Percentiles rank a stretch among this genome's conserved stretches.
Evolutionary conservation across 192 early-diverging fungal species (phyloP).

Genomic region (Gamsiella multidivaricata): DNA sequence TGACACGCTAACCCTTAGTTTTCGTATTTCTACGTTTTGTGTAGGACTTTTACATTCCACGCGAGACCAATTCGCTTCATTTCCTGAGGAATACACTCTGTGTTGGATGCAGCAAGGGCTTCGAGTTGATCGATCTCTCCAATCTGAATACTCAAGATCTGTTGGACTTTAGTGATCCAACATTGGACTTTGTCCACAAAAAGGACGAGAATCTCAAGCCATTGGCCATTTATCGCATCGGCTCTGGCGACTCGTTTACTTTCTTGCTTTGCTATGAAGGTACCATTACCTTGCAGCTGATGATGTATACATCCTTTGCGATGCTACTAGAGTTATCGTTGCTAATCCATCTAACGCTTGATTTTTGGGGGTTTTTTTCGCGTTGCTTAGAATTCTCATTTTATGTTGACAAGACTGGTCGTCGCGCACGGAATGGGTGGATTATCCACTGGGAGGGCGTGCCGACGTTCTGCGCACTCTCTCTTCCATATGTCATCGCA

Average conservation of each 20-base stretch:
- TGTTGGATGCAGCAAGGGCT: slow-evolving; percentile 91
- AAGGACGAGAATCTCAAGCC: slow-evolving; percentile 79
- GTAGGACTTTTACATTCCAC: slow-evolving; percentile 93
- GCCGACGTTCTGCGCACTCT: slow-evolving; percentile 85
- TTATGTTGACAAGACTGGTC: slow-evolving; percentile 90
- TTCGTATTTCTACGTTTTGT: background rate
- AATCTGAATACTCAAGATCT: slow-evolving; percentile 88
- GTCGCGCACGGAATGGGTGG: slow-evolving; percentile 77
- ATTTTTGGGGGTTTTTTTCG: background rate
- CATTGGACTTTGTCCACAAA: slow-evolving; percentile 82
- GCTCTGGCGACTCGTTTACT: slow-evolving; percentile 65
- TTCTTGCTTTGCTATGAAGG: slow-evolving; percentile 94
- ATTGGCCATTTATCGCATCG: slow-evolving; percentile 84
- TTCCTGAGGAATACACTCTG: slow-evolving; percentile 87
- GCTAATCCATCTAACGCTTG: too few relatives aligned
- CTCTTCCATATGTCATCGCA: slow-evolving; percentile 88
- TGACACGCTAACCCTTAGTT: too few relatives aligned
- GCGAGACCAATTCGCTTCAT: slow-evolving; percentile 88
- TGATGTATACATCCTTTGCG: background rate
- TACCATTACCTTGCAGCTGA: slow-evolving; percentile 43
- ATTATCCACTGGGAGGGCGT: slow-evolving; percentile 89
- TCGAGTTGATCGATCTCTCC: slow-evolving; percentile 91
- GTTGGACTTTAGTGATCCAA: slow-evolving; percentile 84
- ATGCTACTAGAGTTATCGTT: background rate
- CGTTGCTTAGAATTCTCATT: slow-evolving; percentile 83